A percentile compares a stretch with the other conserved stretches of the same genome.
Evolutionary conservation across 2,329 filamentous ascomycete genomes (phyloP).

Genomic region (Pleoardoris graminearum): DNA sequence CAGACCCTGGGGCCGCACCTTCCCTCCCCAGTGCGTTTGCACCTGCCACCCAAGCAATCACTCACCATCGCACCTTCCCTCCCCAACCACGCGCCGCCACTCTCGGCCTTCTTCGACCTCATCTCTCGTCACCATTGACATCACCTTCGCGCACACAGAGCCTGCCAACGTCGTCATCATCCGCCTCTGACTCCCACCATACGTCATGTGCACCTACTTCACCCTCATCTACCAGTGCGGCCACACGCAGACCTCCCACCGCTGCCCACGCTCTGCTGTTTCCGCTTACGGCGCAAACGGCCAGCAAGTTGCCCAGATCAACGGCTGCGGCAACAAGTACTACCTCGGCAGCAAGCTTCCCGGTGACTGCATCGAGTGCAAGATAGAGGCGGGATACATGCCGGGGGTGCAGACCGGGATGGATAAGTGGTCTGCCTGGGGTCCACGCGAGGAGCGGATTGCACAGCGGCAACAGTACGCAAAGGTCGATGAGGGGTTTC

Average conservation of each 20-base stretch:
- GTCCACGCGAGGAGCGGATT: background rate
- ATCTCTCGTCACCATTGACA: no score
- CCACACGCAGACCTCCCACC: slow-evolving; percentile 7
- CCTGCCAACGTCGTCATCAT: background rate
- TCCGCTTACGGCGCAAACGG: background rate
- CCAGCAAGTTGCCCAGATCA: background rate
- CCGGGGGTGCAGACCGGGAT: slow-evolving; percentile 5
- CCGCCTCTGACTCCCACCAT: background rate
- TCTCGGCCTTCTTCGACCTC: no score
- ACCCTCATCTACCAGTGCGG: slow-evolving; percentile 14
- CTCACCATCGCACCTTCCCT: no score
- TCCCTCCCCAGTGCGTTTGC: no score
- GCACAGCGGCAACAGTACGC: background rate
- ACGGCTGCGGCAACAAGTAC: background rate
- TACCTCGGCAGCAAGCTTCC: background rate
- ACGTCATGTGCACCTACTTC: slow-evolving; percentile 16
- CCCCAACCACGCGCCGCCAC: no score
- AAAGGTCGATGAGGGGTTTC: background rate
- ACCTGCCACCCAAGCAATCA: no score
- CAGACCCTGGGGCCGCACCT: no score
- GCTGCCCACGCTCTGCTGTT: slow-evolving; percentile 8
- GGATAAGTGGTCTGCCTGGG: slow-evolving; percentile 7
- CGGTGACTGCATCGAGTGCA: slow-evolving; percentile 12
- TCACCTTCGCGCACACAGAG: background rate
- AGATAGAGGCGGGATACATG: background rate